phyloP scores from a whole-genome alignment of 202 grass and related monocot species.

The Musa balbisiana region DNA sequence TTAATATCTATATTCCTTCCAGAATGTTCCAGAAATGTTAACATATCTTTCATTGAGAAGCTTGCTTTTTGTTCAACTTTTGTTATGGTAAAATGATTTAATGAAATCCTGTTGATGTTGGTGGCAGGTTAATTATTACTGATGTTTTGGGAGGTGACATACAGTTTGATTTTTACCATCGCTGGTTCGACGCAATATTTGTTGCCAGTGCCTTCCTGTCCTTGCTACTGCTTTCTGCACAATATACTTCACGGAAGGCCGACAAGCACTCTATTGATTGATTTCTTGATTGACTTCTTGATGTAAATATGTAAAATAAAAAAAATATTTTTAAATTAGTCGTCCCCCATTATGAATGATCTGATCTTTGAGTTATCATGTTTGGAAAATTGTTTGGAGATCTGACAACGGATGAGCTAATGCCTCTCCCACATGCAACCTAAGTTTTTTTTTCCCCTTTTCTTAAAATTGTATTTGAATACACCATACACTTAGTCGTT shows the following conservation, averaged over 20 bases:
- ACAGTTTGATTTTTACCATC: constrained; percentile 98
- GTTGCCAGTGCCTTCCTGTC: constrained; percentile 93
- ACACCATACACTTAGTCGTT: too few species aligned
- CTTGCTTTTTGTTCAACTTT: neutral
- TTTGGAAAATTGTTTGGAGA: too few species aligned
- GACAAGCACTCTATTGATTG: constrained; percentile 97
- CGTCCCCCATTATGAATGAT: too few species aligned
- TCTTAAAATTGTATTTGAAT: too few species aligned
- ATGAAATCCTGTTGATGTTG: neutral
- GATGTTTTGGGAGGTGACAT: constrained; percentile 96
- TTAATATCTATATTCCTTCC: too few species aligned
- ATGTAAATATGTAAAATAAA: neutral
- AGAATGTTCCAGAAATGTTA: too few species aligned
- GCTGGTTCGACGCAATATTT: constrained; percentile 99
- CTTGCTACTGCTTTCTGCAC: constrained; percentile 80
- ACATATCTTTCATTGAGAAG: neutral
- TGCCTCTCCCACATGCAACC: too few species aligned
- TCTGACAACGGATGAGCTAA: too few species aligned
- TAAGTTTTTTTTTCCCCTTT: too few species aligned
- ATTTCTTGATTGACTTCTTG: neutral
- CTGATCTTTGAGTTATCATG: too few species aligned
- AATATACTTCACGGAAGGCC: constrained; percentile 82
- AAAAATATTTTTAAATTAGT: too few species aligned
- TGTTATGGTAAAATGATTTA: too few species aligned
- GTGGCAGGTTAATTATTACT: constrained; percentile 84